phyloP scores from a whole-genome alignment of 495 filamentous ascomycete genomes.

The Penicillium waksmanii region DNA sequence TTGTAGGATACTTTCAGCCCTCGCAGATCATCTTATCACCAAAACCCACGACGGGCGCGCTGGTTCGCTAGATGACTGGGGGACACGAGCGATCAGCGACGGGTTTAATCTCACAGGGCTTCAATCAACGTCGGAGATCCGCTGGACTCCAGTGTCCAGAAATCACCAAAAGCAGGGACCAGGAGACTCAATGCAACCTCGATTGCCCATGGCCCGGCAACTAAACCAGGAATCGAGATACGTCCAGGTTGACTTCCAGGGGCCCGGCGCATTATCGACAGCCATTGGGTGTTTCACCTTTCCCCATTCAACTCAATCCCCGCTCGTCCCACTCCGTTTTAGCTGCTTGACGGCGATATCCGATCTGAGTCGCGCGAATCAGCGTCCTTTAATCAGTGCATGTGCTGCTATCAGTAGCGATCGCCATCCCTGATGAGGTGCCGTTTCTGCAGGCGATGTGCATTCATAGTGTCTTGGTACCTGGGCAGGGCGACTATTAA shows the following conservation, averaged over 20 bases:
- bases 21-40: background rate
- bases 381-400: constrained; percentile 38
- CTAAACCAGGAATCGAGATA: background rate
- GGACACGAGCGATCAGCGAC: constrained; percentile 18
- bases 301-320: constrained; percentile 2
- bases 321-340: background rate
- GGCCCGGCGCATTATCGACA: constrained; percentile 5
- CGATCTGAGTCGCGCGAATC: constrained; percentile 37
- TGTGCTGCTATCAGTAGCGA: constrained; percentile 33
- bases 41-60: background rate
- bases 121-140: constrained; percentile 28
- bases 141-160: constrained; percentile 6
- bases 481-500: constrained; percentile 4
- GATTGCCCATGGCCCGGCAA: background rate
- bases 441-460: constrained; percentile 6
- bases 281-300: constrained; percentile 4
- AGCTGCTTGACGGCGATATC: constrained; percentile 21
- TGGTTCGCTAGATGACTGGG: constrained; percentile 6
- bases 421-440: constrained; percentile 16
- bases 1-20: constrained; percentile 8
- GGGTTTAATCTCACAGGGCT: constrained; percentile 23
- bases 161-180: background rate
- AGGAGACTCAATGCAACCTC: constrained; percentile 27
- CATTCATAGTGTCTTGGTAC: background rate
- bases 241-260: background rate